Evolutionary conservation across 179 eudicot genomes (phyloP).

Genomic region (Nepenthes alata): DNA sequence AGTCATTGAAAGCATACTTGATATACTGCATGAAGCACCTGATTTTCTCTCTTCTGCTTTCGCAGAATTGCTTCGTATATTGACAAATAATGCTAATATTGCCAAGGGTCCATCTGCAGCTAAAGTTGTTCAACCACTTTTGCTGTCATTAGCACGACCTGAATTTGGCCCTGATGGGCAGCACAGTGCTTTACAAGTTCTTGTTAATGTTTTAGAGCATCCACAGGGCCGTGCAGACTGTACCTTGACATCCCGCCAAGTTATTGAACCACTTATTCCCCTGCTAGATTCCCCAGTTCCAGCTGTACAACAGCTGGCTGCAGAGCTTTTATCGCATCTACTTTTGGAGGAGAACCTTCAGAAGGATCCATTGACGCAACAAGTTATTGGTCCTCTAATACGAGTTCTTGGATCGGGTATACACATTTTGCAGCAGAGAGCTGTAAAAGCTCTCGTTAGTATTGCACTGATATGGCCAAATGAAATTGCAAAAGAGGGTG

Average conservation of each 20-base stretch:
- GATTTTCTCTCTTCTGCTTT: constrained; percentile 87
- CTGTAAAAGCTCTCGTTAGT: constrained; percentile 74
- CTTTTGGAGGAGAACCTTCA: constrained; percentile 80
- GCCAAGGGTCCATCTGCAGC: constrained; percentile 92
- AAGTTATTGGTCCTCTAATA: constrained; percentile 78
- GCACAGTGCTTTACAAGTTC: constrained; percentile 90
- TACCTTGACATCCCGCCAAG: constrained; percentile 65
- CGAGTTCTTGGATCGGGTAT: constrained; percentile 73
- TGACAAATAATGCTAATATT: constrained; percentile 87
- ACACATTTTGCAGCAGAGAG: constrained; percentile 81
- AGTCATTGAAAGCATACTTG: constrained; percentile 78
- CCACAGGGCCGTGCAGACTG: constrained; percentile 70
- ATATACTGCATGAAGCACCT: constrained; percentile 78
- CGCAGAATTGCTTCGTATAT: constrained; percentile 81
- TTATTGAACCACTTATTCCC: constrained; percentile 74
- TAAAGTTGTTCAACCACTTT: constrained; percentile 82
- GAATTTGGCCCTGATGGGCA: constrained; percentile 96
- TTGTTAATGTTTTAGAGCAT: constrained; percentile 84
- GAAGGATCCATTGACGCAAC: constrained; percentile 63
- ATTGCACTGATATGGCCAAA: constrained; percentile 77
- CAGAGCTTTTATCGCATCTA: constrained; percentile 90
- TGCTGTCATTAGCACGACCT: constrained; percentile 53
- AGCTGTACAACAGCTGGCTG: constrained; percentile 81
- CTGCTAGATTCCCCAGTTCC: constrained; percentile 69
- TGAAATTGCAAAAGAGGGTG: constrained; percentile 94